Conservation (phyloP, 2,329 filamentous ascomycete species). For the Fusarium penzigii region DNA sequence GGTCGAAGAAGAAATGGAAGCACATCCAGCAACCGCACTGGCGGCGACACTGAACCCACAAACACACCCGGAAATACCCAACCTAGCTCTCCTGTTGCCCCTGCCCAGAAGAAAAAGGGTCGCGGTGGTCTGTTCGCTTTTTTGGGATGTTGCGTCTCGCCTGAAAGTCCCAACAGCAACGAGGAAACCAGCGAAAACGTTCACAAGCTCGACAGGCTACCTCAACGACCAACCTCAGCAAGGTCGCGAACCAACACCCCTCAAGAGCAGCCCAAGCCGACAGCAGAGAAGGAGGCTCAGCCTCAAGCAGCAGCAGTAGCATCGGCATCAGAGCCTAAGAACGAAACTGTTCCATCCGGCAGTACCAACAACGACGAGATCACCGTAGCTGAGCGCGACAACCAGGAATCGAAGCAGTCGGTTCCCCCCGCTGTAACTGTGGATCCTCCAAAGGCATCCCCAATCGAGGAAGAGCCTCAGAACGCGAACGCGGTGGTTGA, state of each 20-base stretch:
- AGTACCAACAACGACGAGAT: conserved; percentile 48
- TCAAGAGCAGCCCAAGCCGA: conserved; percentile 48
- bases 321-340: conserved; percentile 40
- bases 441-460: conserved; percentile 43
- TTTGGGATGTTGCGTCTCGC: conserved; percentile 67
- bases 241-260: conserved; percentile 55
- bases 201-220: conserved; percentile 60
- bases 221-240: conserved; percentile 54
- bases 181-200: conserved; percentile 56
- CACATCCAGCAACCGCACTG: conserved; percentile 64
- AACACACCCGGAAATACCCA: conserved; percentile 51
- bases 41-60: conserved; percentile 53
- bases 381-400: conserved; percentile 42
- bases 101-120: conserved; percentile 55
- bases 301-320: conserved; percentile 30
- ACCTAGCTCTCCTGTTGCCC: conserved; percentile 52
- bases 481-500: conserved; percentile 41
- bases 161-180: conserved; percentile 58
- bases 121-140: conserved; percentile 58
- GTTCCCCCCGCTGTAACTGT: conserved; percentile 38
- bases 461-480: conserved; percentile 25
- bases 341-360: conserved; percentile 48
- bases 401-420: conserved; percentile 50
- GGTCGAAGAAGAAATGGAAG: conserved; percentile 67
- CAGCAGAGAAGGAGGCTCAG: conserved; percentile 52